Evolutionary conservation across 176 grass and related monocot species (phyloP).

Genomic region (Aechmea fasciata): DNA sequence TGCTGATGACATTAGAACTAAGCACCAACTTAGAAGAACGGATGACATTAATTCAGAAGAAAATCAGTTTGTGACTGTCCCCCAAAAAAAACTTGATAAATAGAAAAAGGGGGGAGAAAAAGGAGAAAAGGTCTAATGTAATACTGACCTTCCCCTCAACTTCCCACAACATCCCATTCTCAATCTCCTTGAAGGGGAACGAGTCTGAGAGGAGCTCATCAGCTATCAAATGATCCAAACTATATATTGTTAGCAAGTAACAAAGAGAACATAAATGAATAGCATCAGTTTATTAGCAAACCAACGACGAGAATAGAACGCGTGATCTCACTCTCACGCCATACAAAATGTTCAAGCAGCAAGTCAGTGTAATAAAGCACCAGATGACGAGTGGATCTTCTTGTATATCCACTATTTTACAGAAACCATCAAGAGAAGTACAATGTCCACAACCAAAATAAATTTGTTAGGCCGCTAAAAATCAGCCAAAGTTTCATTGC

Average conservation of each 20-base stretch:
- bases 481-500: too few relatives aligned
- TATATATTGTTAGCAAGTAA: constrained; percentile 7
- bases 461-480: too few relatives aligned
- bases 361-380: too few relatives aligned
- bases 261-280: neutral
- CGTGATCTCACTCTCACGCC: too few relatives aligned
- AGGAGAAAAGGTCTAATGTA: neutral
- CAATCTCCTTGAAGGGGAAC: constrained; percentile 58
- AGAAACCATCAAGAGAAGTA: too few relatives aligned
- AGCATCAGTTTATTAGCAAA: neutral
- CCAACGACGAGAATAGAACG: neutral
- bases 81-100: neutral
- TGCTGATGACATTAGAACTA: neutral
- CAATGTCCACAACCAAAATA: too few relatives aligned
- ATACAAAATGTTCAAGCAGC: too few relatives aligned
- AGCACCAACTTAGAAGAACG: neutral
- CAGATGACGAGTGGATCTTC: too few relatives aligned
- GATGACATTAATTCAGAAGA: neutral
- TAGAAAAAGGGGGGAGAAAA: neutral
- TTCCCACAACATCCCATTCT: constrained; percentile 75
- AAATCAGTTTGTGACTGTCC: neutral
- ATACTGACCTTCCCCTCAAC: constrained; percentile 60
- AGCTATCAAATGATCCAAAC: constrained; percentile 24
- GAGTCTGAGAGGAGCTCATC: constrained; percentile 89
- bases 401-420: too few relatives aligned